phyloP scores from a whole-genome alignment of 1,139 yeast species.

The Yamadazyma spencermartinsiae region DNA sequence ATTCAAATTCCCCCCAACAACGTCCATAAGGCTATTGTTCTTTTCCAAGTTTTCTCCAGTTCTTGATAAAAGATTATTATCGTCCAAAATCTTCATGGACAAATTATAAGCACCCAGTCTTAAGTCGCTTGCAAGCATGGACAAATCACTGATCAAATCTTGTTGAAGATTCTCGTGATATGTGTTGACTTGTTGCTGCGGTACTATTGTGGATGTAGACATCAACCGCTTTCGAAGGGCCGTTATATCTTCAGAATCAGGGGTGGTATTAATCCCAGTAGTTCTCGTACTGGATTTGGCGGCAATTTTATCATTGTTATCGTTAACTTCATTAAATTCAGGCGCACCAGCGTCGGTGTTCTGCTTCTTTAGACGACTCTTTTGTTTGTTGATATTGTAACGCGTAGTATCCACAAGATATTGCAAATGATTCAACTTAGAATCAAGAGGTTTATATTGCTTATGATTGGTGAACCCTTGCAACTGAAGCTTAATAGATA shows the following conservation, averaged over 20 bases:
- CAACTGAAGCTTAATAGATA: slow-evolving; percentile 11
- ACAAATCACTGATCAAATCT: slow-evolving; percentile 39
- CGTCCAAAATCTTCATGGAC: slow-evolving; percentile 38
- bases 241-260: slow-evolving; percentile 1
- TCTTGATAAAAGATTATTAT: slow-evolving; percentile 33
- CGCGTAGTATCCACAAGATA: slow-evolving; percentile 13
- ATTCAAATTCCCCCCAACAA: slow-evolving; percentile 41
- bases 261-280: not conserved
- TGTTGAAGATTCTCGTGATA: slow-evolving; percentile 48
- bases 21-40: slow-evolving; percentile 37
- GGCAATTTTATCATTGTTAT: not conserved
- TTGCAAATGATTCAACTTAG: slow-evolving; percentile 11
- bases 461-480: slow-evolving; percentile 11
- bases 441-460: slow-evolving; percentile 8
- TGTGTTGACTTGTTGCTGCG: slow-evolving; percentile 22
- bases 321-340: not conserved
- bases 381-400: slow-evolving; percentile 2
- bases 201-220: slow-evolving; percentile 6
- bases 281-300: not conserved
- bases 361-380: not conserved
- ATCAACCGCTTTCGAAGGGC: slow-evolving; percentile 16
- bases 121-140: slow-evolving; percentile 36
- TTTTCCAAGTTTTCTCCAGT: slow-evolving; percentile 40
- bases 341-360: not conserved
- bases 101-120: slow-evolving; percentile 39